Conservation (phyloP, 148 eudicot species). For the Vaccinium corymbosum region DNA sequence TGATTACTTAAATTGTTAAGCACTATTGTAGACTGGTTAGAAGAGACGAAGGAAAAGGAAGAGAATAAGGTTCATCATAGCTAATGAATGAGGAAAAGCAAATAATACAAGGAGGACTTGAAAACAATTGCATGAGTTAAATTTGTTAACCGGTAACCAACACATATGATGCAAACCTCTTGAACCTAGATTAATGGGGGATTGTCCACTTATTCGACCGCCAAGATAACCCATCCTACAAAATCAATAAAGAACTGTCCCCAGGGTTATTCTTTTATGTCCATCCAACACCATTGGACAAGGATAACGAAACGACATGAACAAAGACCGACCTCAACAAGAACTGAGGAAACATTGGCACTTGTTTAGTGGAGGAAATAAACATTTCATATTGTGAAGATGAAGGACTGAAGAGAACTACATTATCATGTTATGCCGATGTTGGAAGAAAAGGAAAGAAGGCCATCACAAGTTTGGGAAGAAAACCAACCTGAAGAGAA, state of each 20-base stretch:
- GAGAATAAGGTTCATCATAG: not conserved
- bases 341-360: not conserved
- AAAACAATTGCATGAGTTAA: not conserved
- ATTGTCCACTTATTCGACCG: not conserved
- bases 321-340: not conserved
- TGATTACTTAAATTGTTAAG: not conserved
- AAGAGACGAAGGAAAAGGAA: not conserved
- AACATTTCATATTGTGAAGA: not conserved
- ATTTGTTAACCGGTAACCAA: not conserved
- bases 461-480: slow-evolving; percentile 7
- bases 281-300: not conserved
- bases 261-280: not conserved
- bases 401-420: not conserved
- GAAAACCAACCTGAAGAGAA: slow-evolving; percentile 59
- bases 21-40: not conserved
- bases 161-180: slow-evolving; percentile 1
- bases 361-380: not conserved
- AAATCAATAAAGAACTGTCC: not conserved
- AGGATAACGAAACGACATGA: not conserved
- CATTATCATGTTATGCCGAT: not conserved
- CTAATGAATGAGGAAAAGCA: not conserved
- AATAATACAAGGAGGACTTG: not conserved
- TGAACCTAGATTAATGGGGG: slow-evolving; percentile 1
- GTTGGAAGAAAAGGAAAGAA: not conserved
- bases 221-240: slow-evolving; percentile 4